Conservation (phyloP, 805 yeast species). For the Yamadazyma sp. region DNA sequence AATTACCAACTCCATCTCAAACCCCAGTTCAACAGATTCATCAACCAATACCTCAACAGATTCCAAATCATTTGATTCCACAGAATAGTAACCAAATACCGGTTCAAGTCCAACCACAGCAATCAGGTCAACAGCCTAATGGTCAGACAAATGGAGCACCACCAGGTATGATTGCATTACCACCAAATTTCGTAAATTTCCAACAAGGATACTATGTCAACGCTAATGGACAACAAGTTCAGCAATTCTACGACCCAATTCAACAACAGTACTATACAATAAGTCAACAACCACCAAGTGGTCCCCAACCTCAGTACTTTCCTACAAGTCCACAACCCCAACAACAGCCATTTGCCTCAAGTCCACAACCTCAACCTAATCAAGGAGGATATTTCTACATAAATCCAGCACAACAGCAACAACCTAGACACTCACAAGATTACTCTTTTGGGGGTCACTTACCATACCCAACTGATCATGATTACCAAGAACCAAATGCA, state of each 20-base stretch:
- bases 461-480: slow-evolving; percentile 16
- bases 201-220: slow-evolving; percentile 18
- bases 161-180: slow-evolving; percentile 10
- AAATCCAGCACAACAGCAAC: slow-evolving; percentile 4
- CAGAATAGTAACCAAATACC: slow-evolving; percentile 5
- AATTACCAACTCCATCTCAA: slow-evolving; percentile 1
- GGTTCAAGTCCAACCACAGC: slow-evolving; percentile 1
- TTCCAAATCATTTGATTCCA: slow-evolving; percentile 2
- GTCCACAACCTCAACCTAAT: slow-evolving; percentile 8
- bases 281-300: slow-evolving; percentile 27
- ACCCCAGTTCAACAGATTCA: neutral
- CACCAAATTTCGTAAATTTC: slow-evolving; percentile 11
- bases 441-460: slow-evolving; percentile 15
- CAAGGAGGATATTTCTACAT: slow-evolving; percentile 6
- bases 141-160: slow-evolving; percentile 9
- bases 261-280: slow-evolving; percentile 42
- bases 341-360: slow-evolving; percentile 14
- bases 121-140: slow-evolving; percentile 1
- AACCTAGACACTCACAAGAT: slow-evolving; percentile 8
- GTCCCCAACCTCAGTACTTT: slow-evolving; percentile 37
- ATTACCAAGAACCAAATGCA: slow-evolving; percentile 1
- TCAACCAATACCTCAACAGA: slow-evolving; percentile 1
- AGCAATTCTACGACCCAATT: slow-evolving; percentile 42
- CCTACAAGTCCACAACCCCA: slow-evolving; percentile 33
- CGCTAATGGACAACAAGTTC: slow-evolving; percentile 30